Percentiles rank a stretch among this genome's conserved stretches.
These are phyloP conservation scores for Asterella californica DNA, from an alignment of 225 moss, liverwort and hornwort species.

Conservation along the genomic window DNA sequence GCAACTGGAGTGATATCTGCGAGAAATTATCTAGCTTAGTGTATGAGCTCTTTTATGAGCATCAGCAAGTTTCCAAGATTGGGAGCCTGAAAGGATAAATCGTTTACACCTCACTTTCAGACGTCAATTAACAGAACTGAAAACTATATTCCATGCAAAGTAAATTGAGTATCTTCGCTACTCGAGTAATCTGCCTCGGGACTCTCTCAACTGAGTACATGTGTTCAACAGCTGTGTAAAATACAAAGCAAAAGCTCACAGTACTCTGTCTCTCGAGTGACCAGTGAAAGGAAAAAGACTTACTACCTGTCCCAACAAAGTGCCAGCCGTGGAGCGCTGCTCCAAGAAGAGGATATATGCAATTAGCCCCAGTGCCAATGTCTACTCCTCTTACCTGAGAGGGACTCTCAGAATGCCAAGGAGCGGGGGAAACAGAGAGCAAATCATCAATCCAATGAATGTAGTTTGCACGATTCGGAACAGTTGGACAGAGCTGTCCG, in stretches of 20 bases:
- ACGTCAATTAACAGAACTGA: neutral
- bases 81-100: neutral
- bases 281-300: neutral
- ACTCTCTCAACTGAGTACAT: neutral
- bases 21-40: neutral
- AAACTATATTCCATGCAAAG: neutral
- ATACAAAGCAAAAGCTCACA: neutral
- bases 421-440: conserved; percentile 64
- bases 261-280: neutral
- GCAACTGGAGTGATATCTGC: conserved; percentile 84
- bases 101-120: neutral
- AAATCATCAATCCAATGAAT: conserved; percentile 96
- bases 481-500: conserved; percentile 96
- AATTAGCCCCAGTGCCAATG: conserved; percentile 97
- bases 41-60: neutral
- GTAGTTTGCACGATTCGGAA: conserved; percentile 92
- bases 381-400: conserved; percentile 66
- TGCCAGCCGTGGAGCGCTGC: conserved; percentile 74
- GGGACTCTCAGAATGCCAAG: conserved; percentile 54
- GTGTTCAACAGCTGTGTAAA: neutral
- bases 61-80: neutral
- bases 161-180: neutral
- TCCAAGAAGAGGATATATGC: conserved; percentile 89
- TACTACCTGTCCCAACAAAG: conserved; percentile 87
- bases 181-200: neutral